These are phyloP conservation scores for Arthromyces matolae DNA, from an alignment of 768 basidiomycete genomes.

Conservation along the genomic window DNA sequence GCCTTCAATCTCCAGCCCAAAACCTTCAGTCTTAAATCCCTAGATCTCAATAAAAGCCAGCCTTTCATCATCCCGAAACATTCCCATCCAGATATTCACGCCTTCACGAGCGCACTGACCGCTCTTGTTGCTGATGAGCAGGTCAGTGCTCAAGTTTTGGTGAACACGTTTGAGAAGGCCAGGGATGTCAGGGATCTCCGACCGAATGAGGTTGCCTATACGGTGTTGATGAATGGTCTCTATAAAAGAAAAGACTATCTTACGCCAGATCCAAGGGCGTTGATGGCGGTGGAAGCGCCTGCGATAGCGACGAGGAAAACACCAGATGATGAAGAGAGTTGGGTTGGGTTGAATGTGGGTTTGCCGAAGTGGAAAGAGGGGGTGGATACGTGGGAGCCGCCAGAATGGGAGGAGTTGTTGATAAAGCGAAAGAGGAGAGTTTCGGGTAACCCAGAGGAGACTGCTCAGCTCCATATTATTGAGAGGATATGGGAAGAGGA, in stretches of 20 bases:
- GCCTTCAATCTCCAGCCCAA: neutral
- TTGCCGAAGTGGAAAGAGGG: conserved; percentile 10
- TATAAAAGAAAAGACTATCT: conserved; percentile 39
- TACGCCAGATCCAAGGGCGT: conserved; percentile 13
- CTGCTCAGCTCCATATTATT: neutral
- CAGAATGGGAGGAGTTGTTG: conserved; percentile 5
- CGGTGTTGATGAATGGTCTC: conserved; percentile 52
- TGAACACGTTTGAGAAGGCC: conserved; percentile 3
- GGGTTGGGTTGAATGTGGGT: conserved; percentile 8
- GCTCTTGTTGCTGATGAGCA: conserved; percentile 39
- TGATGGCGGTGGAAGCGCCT: conserved; percentile 33
- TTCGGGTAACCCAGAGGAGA: neutral
- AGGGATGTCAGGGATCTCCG: conserved; percentile 21
- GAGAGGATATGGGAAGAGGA: conserved; percentile 6
- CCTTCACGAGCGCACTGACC: conserved; percentile 44
- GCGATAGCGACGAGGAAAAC: conserved; percentile 13
- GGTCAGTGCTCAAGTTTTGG: conserved; percentile 16
- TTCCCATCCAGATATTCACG: conserved; percentile 36
- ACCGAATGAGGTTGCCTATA: conserved; percentile 47
- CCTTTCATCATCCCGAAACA: conserved; percentile 12
- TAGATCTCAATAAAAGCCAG: neutral
- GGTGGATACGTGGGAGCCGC: conserved; percentile 6
- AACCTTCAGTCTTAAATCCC: neutral
- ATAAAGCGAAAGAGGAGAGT: conserved; percentile 5
- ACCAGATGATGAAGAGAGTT: conserved; percentile 1